phyloP scores from a whole-genome alignment of 163 green algal species.

The Coccomyxa subellipsoidea region DNA sequence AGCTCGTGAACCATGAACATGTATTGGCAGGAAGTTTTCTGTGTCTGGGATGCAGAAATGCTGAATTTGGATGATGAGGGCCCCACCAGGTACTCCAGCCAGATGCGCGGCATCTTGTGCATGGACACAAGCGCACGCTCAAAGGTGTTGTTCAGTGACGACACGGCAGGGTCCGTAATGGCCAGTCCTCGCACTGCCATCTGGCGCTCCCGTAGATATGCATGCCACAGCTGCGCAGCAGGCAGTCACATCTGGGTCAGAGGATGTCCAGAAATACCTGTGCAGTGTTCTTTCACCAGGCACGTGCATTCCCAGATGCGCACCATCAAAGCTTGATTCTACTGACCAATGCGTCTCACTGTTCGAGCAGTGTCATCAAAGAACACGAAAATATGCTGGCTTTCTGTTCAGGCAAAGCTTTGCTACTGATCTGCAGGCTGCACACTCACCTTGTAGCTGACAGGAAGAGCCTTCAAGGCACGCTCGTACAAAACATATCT shows the following conservation, averaged over 20 bases:
- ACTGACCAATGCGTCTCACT: too few species aligned
- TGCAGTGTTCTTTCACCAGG: too few species aligned
- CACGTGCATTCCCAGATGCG: too few species aligned
- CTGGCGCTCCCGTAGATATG: slow-evolving; percentile 84
- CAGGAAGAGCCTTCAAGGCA: slow-evolving; percentile 82
- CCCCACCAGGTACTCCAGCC: slow-evolving; percentile 83
- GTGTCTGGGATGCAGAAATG: neutral
- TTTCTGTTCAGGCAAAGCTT: too few species aligned
- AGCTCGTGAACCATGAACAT: too few species aligned
- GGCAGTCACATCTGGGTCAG: neutral
- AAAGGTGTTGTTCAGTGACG: slow-evolving; percentile 86
- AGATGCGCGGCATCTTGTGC: slow-evolving; percentile 99
- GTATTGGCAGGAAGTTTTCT: too few species aligned
- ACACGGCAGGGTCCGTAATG: slow-evolving; percentile 25
- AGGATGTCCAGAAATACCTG: neutral
- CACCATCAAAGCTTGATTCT: too few species aligned
- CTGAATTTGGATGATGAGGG: neutral
- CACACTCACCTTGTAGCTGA: slow-evolving; percentile 92
- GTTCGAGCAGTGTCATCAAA: too few species aligned
- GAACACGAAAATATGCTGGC: too few species aligned
- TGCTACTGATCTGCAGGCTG: neutral
- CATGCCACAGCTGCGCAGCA: slow-evolving; percentile 80
- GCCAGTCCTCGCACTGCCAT: slow-evolving; percentile 59
- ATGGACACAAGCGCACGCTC: slow-evolving; percentile 94
- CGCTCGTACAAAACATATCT: slow-evolving; percentile 91